Evolutionary conservation across 345 rosid species (phyloP), one percentile per base, ranked within the genome.

Genomic region (Excoecaria cochinchinensis): DNA sequence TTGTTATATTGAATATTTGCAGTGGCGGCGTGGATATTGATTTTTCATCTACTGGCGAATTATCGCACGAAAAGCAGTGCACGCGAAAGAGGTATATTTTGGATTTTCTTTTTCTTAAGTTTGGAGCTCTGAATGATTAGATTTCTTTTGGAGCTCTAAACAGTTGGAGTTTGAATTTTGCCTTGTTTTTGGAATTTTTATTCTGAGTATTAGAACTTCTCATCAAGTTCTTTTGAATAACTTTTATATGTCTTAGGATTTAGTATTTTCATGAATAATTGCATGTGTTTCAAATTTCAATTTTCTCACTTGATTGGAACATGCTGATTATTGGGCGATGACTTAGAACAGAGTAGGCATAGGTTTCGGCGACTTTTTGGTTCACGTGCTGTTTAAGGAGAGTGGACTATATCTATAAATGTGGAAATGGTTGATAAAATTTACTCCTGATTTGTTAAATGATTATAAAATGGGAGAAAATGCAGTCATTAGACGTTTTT

Each of bases 81-180:
- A 14, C 66, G 48, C 76, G 66, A 44, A 80, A 80, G 76, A 80
- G 82, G 82, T 79, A 74, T 40, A 19, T 1, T 19, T 53, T 67
- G 7, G 10, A 24, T 19, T 21, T 70, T 8, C 11, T 19, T 16
- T 3, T 12, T 13, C 15, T 31, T 60, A 16, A 25, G 10, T 60
- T 24, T 31, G 5, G 17, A 31, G 17, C 39, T 60, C 31, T 17
- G 13, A 3, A 10, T 10, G 10, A 4, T 10, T 9, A 22, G 36
- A 8, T 6, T 58, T 58, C 16, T 10, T 58, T 21, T 7, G 36
- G 36, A 22, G 36, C 62, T 31, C 1, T 31, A 31, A 2, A 31
- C 31, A 0, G 31, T 31, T 31, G 31, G 31, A 31, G 31, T 31
- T 31, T 31, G 31, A 22, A 10, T 11, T 38, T 62, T 62, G 17